phyloP scores from a whole-genome alignment of 2,329 filamentous ascomycete genomes.

The Aspergillus sp. region DNA sequence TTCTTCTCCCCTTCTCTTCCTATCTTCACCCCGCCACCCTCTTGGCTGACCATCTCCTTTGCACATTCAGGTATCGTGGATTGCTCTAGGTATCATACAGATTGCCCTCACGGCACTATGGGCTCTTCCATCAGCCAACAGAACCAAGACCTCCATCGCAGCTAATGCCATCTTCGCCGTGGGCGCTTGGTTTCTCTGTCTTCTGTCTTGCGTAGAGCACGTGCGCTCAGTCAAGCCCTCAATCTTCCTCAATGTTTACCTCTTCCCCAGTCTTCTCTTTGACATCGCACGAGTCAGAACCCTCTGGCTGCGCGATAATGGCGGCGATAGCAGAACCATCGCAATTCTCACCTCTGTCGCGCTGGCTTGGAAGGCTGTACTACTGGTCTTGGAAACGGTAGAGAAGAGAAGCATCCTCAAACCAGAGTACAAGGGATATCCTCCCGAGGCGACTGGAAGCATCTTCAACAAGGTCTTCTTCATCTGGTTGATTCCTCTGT shows the following conservation, averaged over 20 bases:
- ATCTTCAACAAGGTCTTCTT: constrained; percentile 48
- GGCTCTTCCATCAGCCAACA: constrained; percentile 24
- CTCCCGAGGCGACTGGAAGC: constrained; percentile 49
- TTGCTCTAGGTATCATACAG: constrained; percentile 30
- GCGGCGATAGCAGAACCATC: constrained; percentile 29
- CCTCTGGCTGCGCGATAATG: constrained; percentile 31
- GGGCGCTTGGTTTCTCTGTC: constrained; percentile 26
- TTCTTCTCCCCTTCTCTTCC: constrained; percentile 27
- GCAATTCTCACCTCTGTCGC: constrained; percentile 40
- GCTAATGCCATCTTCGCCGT: constrained; percentile 25
- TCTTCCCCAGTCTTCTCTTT: constrained; percentile 42
- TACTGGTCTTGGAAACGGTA: constrained; percentile 42
- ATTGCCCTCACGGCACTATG: constrained; percentile 34
- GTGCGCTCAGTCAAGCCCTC: constrained; percentile 42
- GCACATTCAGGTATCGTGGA: constrained; percentile 22
- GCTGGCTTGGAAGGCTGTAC: constrained; percentile 38
- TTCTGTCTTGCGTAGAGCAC: constrained; percentile 47
- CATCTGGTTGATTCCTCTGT: constrained; percentile 51
- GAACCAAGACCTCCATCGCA: constrained; percentile 31
- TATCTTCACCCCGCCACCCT: not conserved
- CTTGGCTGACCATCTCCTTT: not conserved
- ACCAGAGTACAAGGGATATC: constrained; percentile 33
- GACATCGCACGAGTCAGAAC: constrained; percentile 45
- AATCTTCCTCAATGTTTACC: constrained; percentile 44
- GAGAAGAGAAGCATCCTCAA: constrained; percentile 42